Evolutionary conservation across 352 stramenopile species (phyloP).

Genomic region (Globisporangium cystogenes): DNA sequence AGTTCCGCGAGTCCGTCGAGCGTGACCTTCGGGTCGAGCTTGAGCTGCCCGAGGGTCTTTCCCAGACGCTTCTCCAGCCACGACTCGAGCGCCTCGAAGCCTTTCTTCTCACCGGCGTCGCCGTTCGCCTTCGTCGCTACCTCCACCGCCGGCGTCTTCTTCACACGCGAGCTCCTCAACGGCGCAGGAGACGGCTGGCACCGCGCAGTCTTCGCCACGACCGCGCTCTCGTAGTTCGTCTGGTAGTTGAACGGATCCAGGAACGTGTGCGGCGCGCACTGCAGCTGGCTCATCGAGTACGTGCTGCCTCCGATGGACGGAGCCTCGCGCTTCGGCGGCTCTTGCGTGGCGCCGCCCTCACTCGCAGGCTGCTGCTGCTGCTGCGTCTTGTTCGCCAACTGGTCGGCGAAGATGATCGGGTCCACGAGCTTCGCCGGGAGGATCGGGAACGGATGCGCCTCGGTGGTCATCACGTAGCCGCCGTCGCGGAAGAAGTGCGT

Average conservation of each 20-base stretch:
- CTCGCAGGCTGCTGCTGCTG: neutral
- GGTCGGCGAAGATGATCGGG: slow-evolving; percentile 28
- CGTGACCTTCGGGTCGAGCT: slow-evolving; percentile 1
- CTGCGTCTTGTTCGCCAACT: neutral
- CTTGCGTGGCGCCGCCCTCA: neutral
- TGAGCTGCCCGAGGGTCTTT: slow-evolving; percentile 13
- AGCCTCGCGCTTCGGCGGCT: slow-evolving; percentile 3
- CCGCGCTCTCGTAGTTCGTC: slow-evolving; percentile 44
- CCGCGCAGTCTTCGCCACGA: slow-evolving; percentile 35
- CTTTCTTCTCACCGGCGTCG: neutral
- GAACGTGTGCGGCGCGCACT: slow-evolving; percentile 39
- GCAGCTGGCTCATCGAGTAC: slow-evolving; percentile 17
- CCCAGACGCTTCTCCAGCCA: slow-evolving; percentile 50
- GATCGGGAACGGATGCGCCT: slow-evolving; percentile 93
- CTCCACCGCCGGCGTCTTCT: neutral
- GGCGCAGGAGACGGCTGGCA: slow-evolving; percentile 18
- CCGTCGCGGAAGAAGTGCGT: slow-evolving; percentile 87
- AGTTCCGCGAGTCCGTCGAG: slow-evolving; percentile 9
- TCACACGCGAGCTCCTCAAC: neutral
- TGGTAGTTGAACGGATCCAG: slow-evolving; percentile 54
- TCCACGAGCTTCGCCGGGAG: slow-evolving; percentile 42
- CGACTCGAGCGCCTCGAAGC: slow-evolving; percentile 23
- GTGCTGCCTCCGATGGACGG: slow-evolving; percentile 11
- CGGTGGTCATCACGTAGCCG: slow-evolving; percentile 95
- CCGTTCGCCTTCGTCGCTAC: slow-evolving; percentile 8